phyloP scores from a whole-genome alignment of 1,139 yeast genomes.

The Suhomyces wounanorum region DNA sequence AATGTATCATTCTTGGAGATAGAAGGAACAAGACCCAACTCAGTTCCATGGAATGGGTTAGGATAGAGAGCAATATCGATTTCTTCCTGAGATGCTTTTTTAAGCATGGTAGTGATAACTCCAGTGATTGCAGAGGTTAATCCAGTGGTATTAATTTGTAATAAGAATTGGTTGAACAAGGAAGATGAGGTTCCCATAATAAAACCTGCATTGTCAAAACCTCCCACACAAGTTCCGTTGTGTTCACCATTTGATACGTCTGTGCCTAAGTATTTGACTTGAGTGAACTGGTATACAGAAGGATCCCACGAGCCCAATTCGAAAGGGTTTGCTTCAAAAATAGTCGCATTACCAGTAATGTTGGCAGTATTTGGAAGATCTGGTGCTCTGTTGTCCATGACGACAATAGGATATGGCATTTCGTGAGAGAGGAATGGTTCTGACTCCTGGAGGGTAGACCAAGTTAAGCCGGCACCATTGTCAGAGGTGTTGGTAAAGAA shows the following conservation, averaged over 20 bases:
- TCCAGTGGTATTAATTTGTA: constrained; percentile 27
- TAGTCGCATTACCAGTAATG: constrained; percentile 57
- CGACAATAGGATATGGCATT: constrained; percentile 85
- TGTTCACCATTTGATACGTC: constrained; percentile 55
- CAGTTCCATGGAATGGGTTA: constrained; percentile 24
- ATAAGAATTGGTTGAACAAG: constrained; percentile 34
- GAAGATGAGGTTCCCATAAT: constrained; percentile 50
- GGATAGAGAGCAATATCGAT: constrained; percentile 29
- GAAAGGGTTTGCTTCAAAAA: constrained; percentile 77
- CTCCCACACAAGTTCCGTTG: constrained; percentile 31
- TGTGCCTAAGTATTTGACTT: constrained; percentile 73
- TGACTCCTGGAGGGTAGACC: constrained; percentile 59
- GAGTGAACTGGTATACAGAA: constrained; percentile 64
- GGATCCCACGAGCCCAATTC: constrained; percentile 94
- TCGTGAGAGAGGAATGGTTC: constrained; percentile 56
- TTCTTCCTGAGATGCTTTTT: constrained; percentile 18
- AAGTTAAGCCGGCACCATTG: constrained; percentile 65
- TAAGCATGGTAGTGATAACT: constrained; percentile 19
- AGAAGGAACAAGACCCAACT: constrained; percentile 16
- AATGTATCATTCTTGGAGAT: constrained; percentile 23
- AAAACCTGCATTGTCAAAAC: constrained; percentile 48
- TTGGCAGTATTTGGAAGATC: constrained; percentile 40
- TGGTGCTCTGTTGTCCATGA: constrained; percentile 79
- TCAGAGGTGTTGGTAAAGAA: constrained; percentile 59
- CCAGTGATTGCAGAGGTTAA: constrained; percentile 20